Evolutionary conservation across 164 flowering plant genomes (phyloP).

Genomic region (Saururus chinensis): DNA sequence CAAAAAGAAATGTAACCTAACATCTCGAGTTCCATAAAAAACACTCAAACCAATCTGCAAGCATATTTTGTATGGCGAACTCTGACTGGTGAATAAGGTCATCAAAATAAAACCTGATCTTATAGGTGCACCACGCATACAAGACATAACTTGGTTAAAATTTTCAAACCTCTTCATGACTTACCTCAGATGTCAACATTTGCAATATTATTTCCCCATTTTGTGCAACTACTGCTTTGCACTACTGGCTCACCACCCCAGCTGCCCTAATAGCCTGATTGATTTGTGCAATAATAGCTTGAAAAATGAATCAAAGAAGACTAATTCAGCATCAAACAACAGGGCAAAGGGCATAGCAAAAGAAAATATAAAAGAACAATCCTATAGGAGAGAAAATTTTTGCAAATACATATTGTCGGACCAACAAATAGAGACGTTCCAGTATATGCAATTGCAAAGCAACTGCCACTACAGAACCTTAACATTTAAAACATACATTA

Average conservation of each 20-base stretch:
- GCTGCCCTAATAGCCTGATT: constrained; percentile 87
- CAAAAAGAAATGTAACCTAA: constrained; percentile 31
- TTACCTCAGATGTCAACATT: constrained; percentile 50
- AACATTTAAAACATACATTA: constrained; percentile 7
- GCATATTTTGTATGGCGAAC: constrained; percentile 62
- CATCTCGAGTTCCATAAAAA: constrained; percentile 62
- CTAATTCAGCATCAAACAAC: neutral
- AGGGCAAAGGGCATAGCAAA: neutral
- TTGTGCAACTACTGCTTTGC: constrained; percentile 69
- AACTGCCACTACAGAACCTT: constrained; percentile 68
- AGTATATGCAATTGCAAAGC: constrained; percentile 88
- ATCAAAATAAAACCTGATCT: neutral
- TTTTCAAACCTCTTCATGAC: neutral
- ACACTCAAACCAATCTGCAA: constrained; percentile 73
- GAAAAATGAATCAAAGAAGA: constrained; percentile 7
- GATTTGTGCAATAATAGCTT: constrained; percentile 66
- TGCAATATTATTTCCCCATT: constrained; percentile 67
- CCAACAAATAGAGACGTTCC: constrained; percentile 87
- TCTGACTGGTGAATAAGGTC: constrained; percentile 21
- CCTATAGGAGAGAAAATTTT: neutral
- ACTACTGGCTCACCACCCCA: constrained; percentile 78
- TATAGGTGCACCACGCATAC: neutral
- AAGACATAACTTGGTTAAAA: neutral
- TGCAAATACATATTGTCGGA: constrained; percentile 46
- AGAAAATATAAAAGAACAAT: neutral